Evolutionary conservation across 169 alveolate genomes (phyloP), one percentile per base, ranked within the genome.

Genomic region (Eimeria brunetti): DNA sequence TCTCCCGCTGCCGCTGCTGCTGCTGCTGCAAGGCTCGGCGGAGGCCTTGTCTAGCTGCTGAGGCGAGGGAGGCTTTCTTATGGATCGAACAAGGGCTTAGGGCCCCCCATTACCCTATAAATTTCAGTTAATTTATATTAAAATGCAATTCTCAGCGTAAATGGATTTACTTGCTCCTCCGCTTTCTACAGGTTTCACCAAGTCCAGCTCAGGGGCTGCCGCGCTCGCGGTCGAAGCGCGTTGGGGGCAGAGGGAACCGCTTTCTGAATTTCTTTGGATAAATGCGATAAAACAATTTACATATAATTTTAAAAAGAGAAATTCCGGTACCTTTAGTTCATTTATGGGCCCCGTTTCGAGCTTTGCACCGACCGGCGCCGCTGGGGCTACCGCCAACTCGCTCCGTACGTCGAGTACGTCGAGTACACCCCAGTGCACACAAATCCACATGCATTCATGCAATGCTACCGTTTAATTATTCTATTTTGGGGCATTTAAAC

Each of bases 181-280:
- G 71, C 22, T 60, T 3, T 64, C 11, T n/a, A 7, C 58, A 36
- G 85, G 7, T 16, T 27, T n/a, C 12, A 16, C 53, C n/a, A 18
- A 38, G 27, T 41, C 60, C 56, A 5, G 49, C 49, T 71, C 81
- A 71, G 51, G 36, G 60, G 58, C 85, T 41, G 58, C 85, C 33
- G 85, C 85, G 60, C 85, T 75, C 85, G 58, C 85, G 36, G 38
- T 22, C 38, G 85, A 38, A 27, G 49, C 27, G 58, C 36, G n/a
- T 33, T 8, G 58, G 85, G 51, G 58, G 12, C 76, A 27, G 44
- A 64, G 76, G 76, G 38, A 64, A 9, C 76, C 76, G 36, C 38
- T 4, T 44, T 2, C 53, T 16, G 58, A 22, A 75, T 12, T 22
- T 64, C n/a, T 64, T 64, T 8, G 44, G 30, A 18, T 75, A 41